A percentile compares a stretch with the other conserved stretches of the same genome.
phyloP scores from a whole-genome alignment of 1,284 basidiomycete genomes.

The Pascua guehoae region DNA sequence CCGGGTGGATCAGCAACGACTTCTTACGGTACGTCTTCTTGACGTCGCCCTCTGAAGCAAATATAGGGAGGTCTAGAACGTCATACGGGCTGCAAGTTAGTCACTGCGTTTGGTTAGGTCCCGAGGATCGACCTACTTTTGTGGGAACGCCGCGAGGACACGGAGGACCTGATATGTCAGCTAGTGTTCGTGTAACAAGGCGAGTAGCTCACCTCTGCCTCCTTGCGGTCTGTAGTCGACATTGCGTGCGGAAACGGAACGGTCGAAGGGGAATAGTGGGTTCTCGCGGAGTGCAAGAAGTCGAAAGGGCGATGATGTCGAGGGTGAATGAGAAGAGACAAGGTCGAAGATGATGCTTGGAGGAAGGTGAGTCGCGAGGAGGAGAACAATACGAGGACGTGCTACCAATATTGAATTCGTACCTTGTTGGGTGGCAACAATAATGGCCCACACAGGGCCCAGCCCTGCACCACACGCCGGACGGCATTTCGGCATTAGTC shows the following conservation, averaged over 20 bases:
- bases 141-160: constrained; percentile 54
- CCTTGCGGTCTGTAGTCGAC: constrained; percentile 26
- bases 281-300: neutral
- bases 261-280: neutral
- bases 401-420: neutral
- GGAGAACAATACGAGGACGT: neutral
- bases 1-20: constrained; percentile 57
- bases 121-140: constrained; percentile 48
- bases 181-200: neutral
- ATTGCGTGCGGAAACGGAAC: constrained; percentile 7
- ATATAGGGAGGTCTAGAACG: constrained; percentile 53
- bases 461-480: no score
- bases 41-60: constrained; percentile 53
- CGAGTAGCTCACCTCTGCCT: constrained; percentile 31
- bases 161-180: constrained; percentile 50
- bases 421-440: constrained; percentile 6
- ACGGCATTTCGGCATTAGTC: constrained; percentile 1
- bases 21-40: constrained; percentile 57
- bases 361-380: neutral
- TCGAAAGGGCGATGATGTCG: no score
- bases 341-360: constrained; percentile 12
- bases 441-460: no score
- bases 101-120: neutral
- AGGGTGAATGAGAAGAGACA: constrained; percentile 11
- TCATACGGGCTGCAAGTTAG: constrained; percentile 53